Conservation (phyloP, 306 rosid genomes). For the Sindora glabra region DNA sequence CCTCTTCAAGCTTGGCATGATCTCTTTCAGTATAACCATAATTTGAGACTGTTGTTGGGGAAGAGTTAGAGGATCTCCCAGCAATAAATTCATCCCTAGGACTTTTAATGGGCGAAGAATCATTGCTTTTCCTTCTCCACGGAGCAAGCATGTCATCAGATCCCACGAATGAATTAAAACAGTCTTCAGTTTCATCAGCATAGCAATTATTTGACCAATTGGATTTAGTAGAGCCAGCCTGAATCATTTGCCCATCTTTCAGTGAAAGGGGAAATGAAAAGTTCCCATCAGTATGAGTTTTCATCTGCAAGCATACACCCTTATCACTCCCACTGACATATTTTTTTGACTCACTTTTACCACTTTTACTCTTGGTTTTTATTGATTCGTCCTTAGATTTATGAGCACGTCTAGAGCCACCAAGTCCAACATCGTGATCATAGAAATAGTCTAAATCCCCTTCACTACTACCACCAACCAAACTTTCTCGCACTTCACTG, state of each 20-base stretch:
- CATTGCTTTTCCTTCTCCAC: conserved; percentile 64
- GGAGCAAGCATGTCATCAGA: conserved; percentile 58
- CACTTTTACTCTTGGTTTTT: conserved; percentile 45
- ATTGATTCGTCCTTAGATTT: conserved; percentile 36
- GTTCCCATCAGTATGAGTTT: conserved; percentile 43
- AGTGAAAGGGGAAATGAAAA: conserved; percentile 82
- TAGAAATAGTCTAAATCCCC: conserved; percentile 70
- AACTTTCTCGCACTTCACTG: conserved; percentile 86
- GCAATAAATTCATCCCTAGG: conserved; percentile 56
- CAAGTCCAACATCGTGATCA: conserved; percentile 52
- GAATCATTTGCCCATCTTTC: conserved; percentile 50
- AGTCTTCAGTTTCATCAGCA: conserved; percentile 51
- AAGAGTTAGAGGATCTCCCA: conserved; percentile 57
- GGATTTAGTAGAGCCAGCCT: conserved; percentile 54
- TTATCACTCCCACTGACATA: conserved; percentile 49
- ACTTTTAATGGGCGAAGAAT: conserved; percentile 74
- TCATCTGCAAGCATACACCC: conserved; percentile 34
- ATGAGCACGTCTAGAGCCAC: conserved; percentile 44
- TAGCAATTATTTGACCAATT: conserved; percentile 52
- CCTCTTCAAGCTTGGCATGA: conserved; percentile 61
- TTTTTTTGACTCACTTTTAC: conserved; percentile 52
- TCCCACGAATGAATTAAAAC: conserved; percentile 42
- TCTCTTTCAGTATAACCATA: conserved; percentile 73
- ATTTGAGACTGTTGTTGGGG: conserved; percentile 72
- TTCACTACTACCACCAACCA: conserved; percentile 76